Evolutionary conservation across 1,284 basidiomycete species (phyloP).

Genomic region (Trametes polyzona): DNA sequence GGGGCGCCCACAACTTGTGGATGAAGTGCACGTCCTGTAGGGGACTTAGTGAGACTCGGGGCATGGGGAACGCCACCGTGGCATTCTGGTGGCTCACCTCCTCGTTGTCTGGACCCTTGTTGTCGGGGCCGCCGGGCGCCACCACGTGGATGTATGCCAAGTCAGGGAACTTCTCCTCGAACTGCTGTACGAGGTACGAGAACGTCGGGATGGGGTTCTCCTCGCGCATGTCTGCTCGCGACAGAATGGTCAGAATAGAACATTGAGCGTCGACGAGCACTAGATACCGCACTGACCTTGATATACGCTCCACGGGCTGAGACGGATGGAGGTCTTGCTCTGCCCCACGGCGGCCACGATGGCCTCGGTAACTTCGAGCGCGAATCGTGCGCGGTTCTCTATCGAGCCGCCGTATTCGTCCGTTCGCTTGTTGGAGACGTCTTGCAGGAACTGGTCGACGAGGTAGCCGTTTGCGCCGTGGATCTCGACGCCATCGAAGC

Average conservation of each 20-base stretch:
- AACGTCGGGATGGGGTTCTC: conserved; percentile 51
- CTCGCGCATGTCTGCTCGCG: conserved; percentile 46
- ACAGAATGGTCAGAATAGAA: too few species aligned
- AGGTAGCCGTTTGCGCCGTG: conserved; percentile 43
- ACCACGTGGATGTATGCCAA: conserved; percentile 62
- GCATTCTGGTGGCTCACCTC: neutral
- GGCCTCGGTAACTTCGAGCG: conserved; percentile 51
- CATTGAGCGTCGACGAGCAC: neutral
- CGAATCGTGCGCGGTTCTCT: conserved; percentile 56
- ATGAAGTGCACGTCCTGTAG: conserved; percentile 33
- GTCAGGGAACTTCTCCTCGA: conserved; percentile 44
- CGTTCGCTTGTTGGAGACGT: conserved; percentile 53
- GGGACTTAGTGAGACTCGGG: neutral
- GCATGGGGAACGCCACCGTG: neutral
- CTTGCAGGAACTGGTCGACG: conserved; percentile 47
- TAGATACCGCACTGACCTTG: conserved; percentile 43
- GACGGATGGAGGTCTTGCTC: conserved; percentile 49
- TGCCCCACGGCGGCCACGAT: conserved; percentile 43
- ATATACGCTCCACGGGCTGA: conserved; percentile 55
- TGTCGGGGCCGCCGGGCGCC: conserved; percentile 37
- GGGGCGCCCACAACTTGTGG: conserved; percentile 34
- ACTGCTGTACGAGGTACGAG: conserved; percentile 39
- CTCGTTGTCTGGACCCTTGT: conserved; percentile 19
- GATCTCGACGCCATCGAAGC: conserved; percentile 48
- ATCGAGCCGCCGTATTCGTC: conserved; percentile 63